phyloP scores from a whole-genome alignment of 768 basidiomycete species.

The Trametes elegans region DNA sequence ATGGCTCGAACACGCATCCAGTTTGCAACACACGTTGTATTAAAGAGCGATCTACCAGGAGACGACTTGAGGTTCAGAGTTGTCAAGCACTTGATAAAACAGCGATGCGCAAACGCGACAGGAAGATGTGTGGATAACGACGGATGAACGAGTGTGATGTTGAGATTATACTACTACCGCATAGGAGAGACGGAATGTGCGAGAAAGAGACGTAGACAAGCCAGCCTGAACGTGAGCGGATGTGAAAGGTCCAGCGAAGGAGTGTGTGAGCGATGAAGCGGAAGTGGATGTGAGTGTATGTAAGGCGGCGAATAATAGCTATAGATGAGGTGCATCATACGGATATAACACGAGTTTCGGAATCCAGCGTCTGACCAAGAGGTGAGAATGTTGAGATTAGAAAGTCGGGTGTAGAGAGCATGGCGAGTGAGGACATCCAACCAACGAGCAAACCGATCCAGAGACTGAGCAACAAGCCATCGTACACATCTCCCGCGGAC shows the following conservation, averaged over 20 bases:
- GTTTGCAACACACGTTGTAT: too few relatives aligned
- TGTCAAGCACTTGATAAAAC: neutral
- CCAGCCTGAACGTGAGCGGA: slow-evolving; percentile 4
- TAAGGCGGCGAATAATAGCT: slow-evolving; percentile 21
- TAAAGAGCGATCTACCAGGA: too few relatives aligned
- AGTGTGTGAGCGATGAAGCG: slow-evolving; percentile 8
- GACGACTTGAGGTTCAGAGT: too few relatives aligned
- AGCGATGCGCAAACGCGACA: neutral
- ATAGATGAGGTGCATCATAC: slow-evolving; percentile 28
- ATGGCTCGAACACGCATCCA: too few relatives aligned
- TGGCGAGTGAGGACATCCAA: slow-evolving; percentile 11
- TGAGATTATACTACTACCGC: slow-evolving; percentile 1
- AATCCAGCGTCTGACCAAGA: slow-evolving; percentile 11
- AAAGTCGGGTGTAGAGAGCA: slow-evolving; percentile 8
- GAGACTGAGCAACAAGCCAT: neutral
- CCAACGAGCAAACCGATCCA: neutral
- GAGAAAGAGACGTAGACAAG: neutral
- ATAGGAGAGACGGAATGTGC: neutral
- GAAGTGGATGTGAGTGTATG: slow-evolving; percentile 10
- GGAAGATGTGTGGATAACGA: neutral
- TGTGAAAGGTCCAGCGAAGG: slow-evolving; percentile 16
- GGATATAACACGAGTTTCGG: slow-evolving; percentile 8
- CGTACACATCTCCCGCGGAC: neutral
- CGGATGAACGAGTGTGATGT: neutral
- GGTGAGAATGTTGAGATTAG: slow-evolving; percentile 1